Evolutionary conservation across 1,139 yeast species (phyloP).

Genomic region (Magnusiomyces fungicola): DNA sequence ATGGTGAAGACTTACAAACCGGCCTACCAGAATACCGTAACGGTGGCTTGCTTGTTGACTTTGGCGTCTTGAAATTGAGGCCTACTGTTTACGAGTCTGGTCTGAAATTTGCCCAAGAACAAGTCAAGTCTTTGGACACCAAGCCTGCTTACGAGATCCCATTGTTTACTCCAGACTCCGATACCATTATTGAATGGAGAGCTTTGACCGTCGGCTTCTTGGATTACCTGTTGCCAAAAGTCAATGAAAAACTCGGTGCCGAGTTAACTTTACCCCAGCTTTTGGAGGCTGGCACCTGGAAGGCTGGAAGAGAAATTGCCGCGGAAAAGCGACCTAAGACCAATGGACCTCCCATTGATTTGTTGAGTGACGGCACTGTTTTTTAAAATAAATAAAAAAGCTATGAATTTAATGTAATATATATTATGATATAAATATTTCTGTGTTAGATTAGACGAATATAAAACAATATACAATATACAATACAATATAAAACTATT

Average conservation of each 20-base stretch:
- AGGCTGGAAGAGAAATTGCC: conserved; percentile 52
- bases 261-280: conserved; percentile 44
- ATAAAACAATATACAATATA: no score
- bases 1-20: conserved; percentile 42
- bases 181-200: conserved; percentile 59
- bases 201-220: conserved; percentile 49
- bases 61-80: conserved; percentile 43
- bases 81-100: conserved; percentile 35
- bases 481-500: no score
- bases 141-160: conserved; percentile 36
- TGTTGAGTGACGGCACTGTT: conserved; percentile 53
- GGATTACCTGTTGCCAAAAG: conserved; percentile 42
- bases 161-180: conserved; percentile 45
- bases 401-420: no score
- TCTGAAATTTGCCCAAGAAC: conserved; percentile 27
- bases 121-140: not conserved
- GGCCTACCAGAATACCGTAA: conserved; percentile 60
- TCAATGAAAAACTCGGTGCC: conserved; percentile 36
- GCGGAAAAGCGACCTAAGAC: conserved; percentile 40
- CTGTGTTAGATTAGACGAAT: no score
- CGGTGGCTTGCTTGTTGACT: conserved; percentile 52
- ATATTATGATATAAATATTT: no score
- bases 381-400: no score
- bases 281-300: conserved; percentile 61
- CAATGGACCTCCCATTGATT: conserved; percentile 53